Evolutionary conservation across 2,329 filamentous ascomycete species (phyloP), one percentile per base, ranked within the genome.

Genomic region (Calonectria honghensis): DNA sequence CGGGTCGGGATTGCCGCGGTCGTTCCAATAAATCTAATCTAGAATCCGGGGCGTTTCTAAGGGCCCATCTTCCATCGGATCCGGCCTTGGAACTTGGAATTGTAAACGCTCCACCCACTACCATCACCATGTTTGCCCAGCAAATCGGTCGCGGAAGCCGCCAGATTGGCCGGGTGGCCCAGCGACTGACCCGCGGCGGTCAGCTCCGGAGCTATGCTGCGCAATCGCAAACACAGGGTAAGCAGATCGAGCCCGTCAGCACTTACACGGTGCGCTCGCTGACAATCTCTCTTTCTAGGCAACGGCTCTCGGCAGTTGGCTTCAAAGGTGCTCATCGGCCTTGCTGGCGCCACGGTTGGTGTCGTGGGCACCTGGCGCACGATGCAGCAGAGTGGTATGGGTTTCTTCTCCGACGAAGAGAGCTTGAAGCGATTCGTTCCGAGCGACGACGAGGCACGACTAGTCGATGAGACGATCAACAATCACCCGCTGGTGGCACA

Each of bases 391-490:
- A 81, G 80, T 70, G 84, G 85, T 59, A 77, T 86, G 79, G 84
- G 85, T 61, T 86, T 86, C 78, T 84, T 85, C 81, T 86, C 77
- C 37, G 94, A 98, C 85, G 92, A 91, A 80, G 94, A 97, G 79
- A 94, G 94, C 29, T 90, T 97, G 75, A 83, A 85, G 6, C 87
- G 94, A 77, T 98, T 92, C 87, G 85, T 85, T 5, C 91, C 91
- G 18, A 76, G 73, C 69, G 91, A 92, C 82, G 90, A 89, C 14
- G 86, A 90, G 70, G 84, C 88, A 35, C 86, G 81, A 76, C 89
- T 91, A 76, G 91, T 97, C 80, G 94, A 98, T 78, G 88, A 91
- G 11, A 90, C 91, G 81, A 95, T 98, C 84, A 91, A 93, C 81
- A 90, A 88, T 59, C 95, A 97, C 86, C 93, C 95, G 1, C 84